phyloP scores from a whole-genome alignment of 805 yeast species.

The Candida easanensis region DNA sequence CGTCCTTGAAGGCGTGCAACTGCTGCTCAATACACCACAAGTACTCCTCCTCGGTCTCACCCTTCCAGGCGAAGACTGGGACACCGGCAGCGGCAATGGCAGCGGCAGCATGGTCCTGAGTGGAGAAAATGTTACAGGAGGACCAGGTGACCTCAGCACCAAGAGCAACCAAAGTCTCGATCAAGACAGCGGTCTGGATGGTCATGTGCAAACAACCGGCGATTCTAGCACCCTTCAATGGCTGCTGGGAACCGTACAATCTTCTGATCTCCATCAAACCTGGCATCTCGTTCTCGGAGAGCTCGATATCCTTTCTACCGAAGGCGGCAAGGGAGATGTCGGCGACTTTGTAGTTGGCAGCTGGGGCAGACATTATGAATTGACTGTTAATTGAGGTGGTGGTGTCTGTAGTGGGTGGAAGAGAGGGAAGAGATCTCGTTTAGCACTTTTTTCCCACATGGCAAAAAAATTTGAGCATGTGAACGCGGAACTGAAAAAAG shows the following conservation, averaged over 20 bases:
- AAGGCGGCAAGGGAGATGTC: slow-evolving; percentile 98
- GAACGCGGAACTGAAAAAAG: slow-evolving; percentile 1
- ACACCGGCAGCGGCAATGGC: slow-evolving; percentile 99
- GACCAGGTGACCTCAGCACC: slow-evolving; percentile 99
- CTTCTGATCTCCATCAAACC: slow-evolving; percentile 97
- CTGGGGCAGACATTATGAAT: slow-evolving; percentile 51
- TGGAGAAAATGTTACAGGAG: slow-evolving; percentile 98
- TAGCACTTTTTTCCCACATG: slow-evolving; percentile 7
- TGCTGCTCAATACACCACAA: slow-evolving; percentile 99
- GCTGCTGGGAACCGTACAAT: slow-evolving; percentile 88
- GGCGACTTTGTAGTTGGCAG: slow-evolving; percentile 88
- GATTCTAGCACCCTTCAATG: slow-evolving; percentile 96
- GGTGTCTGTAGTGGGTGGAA: slow-evolving; percentile 2
- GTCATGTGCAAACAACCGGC: slow-evolving; percentile 99
- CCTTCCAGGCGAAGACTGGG: slow-evolving; percentile 99
- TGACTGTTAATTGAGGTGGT: slow-evolving; percentile 2
- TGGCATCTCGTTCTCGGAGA: slow-evolving; percentile 99
- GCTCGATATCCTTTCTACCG: slow-evolving; percentile 98
- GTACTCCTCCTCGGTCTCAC: slow-evolving; percentile 99
- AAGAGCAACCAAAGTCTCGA: slow-evolving; percentile 93
- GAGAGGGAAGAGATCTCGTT: slow-evolving; percentile 2
- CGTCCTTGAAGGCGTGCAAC: slow-evolving; percentile 95
- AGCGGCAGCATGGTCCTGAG: slow-evolving; percentile 99
- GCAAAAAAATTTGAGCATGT: slow-evolving; percentile 9
- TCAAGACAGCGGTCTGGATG: slow-evolving; percentile 97